Base-by-base conservation (phyloP, 2,329 filamentous ascomycete genomes). In the Xylariaceae sp. region DNA sequence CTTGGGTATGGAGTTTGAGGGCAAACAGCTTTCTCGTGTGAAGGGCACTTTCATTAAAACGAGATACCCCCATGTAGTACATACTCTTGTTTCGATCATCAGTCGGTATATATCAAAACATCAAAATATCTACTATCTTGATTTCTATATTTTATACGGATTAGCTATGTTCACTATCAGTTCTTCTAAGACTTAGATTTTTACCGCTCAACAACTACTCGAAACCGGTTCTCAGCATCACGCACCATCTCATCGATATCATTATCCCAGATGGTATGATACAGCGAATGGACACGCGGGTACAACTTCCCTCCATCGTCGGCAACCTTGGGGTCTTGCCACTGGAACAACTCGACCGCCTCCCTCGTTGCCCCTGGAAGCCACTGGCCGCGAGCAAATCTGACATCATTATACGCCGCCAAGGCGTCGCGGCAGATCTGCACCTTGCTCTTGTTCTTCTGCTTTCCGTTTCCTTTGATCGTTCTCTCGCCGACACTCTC, bases 361-460 rank as follows among this genome's bases (percentile, higher is more conserved):
- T 61, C 55, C 10, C 64, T 55, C 20, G 59, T 63, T 2, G 58
- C 58, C 3, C 55, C 52, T 2, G 60, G 49, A 4, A 66, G 58
- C 60, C 61, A 64, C 48, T 62, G 57, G 4, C 55, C 61, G 2
- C 64, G 62, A 5, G 54, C 56, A 41, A 57, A 63, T 5, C 63
- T 56, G 33, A 52, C 45, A 3, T 48, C 47, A 22, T 63, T 61
- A 29, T 64, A 66, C 4, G 57, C 54, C 4, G 19, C 42, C 5
- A 65, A 53, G 3, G 61, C 57, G 17, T 53, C 47, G 27, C 40
- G 49, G n/a, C 58, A 59, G 22, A 62, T 29, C 22, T 53, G 40
- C 2, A 34, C 35, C 19, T 52, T 57, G 1, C 21, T 22, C 25
- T 52, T 44, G 19, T 27, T 35, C 3, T n/a, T 33, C n/a, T 12